A percentile compares a stretch with the other conserved stretches of the same genome.
Conservation (phyloP, 106 monocot genomes). For the Triglochin maritima region DNA sequence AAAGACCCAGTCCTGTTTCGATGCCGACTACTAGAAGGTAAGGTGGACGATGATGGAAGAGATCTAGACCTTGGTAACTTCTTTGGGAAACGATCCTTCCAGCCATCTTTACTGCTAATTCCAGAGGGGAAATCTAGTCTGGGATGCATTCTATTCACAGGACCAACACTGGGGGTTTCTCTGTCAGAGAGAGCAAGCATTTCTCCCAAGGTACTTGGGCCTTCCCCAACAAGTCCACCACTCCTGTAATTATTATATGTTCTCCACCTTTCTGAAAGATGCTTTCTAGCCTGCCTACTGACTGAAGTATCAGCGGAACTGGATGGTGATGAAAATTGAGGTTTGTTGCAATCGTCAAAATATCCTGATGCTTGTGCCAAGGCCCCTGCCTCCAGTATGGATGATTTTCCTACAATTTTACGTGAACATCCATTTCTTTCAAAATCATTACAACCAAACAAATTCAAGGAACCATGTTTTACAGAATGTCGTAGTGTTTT, state of each 20-base stretch:
- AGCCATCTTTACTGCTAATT: slow-evolving; percentile 35
- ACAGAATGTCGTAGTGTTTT: slow-evolving; percentile 22
- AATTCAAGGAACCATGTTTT: slow-evolving; percentile 8
- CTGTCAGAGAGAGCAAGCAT: slow-evolving; percentile 58
- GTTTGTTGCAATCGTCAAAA: slow-evolving; percentile 23
- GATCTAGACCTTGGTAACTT: slow-evolving; percentile 44
- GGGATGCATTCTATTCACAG: slow-evolving; percentile 5
- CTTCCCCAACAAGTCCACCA: slow-evolving; percentile 7
- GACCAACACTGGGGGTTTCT: slow-evolving; percentile 14
- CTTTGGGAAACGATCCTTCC: slow-evolving; percentile 26
- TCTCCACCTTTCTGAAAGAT: slow-evolving; percentile 45
- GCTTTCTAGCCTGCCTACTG: slow-evolving; percentile 57
- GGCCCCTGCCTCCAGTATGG: not conserved
- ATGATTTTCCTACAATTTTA: slow-evolving; percentile 1
- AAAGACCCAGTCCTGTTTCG: slow-evolving; percentile 16
- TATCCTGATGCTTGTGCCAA: slow-evolving; percentile 6
- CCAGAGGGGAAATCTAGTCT: slow-evolving; percentile 22
- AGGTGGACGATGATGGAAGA: slow-evolving; percentile 29
- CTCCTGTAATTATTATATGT: slow-evolving; percentile 24
- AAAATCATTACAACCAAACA: not conserved
- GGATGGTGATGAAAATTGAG: slow-evolving; percentile 15
- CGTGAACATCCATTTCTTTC: slow-evolving; percentile 13
- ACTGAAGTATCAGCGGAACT: slow-evolving; percentile 36
- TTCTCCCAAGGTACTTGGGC: slow-evolving; percentile 50
- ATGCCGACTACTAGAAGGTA: slow-evolving; percentile 15